A percentile compares a stretch with the other conserved stretches of the same genome.
These are phyloP conservation scores for Boletus mariae DNA, from an alignment of 1,284 basidiomycete species.

Conservation along the genomic window DNA sequence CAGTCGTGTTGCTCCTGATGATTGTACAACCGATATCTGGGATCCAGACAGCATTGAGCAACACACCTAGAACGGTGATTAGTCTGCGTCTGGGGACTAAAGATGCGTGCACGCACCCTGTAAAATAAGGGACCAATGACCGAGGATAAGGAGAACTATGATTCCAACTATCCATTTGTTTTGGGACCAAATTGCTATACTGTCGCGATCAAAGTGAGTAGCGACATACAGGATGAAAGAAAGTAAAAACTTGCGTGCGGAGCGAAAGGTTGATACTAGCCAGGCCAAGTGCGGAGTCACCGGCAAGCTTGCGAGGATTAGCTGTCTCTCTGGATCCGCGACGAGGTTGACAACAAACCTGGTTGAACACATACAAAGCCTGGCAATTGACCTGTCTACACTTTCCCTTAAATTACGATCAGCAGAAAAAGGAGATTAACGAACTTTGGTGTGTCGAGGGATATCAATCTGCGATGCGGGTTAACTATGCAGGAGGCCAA, in stretches of 20 bases:
- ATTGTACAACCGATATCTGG: conserved; percentile 36
- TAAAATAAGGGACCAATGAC: conserved; percentile 35
- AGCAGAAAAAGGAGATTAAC: conserved; percentile 1
- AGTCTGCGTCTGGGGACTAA: background rate
- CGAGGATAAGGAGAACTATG: conserved; percentile 33
- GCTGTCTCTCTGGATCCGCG: background rate
- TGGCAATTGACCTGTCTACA: conserved; percentile 26
- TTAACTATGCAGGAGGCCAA: conserved; percentile 9
- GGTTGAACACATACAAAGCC: conserved; percentile 32
- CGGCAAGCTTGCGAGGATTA: conserved; percentile 28
- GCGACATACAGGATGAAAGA: background rate
- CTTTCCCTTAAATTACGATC: background rate
- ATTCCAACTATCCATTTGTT: conserved; percentile 29
- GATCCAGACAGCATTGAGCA: conserved; percentile 38
- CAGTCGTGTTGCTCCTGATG: conserved; percentile 36
- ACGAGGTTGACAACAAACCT: conserved; percentile 20
- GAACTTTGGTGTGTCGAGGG: conserved; percentile 28
- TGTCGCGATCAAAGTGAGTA: conserved; percentile 12
- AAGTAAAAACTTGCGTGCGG: conserved; percentile 26
- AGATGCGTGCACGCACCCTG: conserved; percentile 18
- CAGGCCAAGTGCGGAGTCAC: conserved; percentile 31
- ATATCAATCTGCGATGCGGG: conserved; percentile 21
- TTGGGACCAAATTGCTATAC: conserved; percentile 35
- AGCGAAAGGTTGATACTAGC: conserved; percentile 36
- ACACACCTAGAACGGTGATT: conserved; percentile 31